These are phyloP conservation scores for Melampsora occidentalis DNA, from an alignment of 1,284 basidiomycete species.

Conservation along the genomic window DNA sequence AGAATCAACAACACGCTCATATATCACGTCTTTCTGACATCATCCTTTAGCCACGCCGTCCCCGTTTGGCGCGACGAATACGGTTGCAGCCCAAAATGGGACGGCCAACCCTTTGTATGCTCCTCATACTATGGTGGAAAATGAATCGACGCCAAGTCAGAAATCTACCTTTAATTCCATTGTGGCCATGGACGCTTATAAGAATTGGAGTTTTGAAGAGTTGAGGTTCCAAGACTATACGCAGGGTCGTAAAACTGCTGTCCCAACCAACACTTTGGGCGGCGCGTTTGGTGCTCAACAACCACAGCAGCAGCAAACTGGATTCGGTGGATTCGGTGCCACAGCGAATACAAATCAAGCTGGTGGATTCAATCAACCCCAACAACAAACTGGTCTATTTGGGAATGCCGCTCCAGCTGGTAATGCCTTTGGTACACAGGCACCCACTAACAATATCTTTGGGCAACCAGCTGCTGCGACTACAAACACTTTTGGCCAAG, in stretches of 20 bases:
- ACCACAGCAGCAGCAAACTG: conserved; percentile 25
- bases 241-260: conserved; percentile 39
- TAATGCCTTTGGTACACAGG: conserved; percentile 38
- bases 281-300: conserved; percentile 30
- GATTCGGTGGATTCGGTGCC: conserved; percentile 33
- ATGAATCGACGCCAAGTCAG: conserved; percentile 38
- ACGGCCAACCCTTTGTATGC: conserved; percentile 39
- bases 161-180: conserved; percentile 43
- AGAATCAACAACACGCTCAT: background rate
- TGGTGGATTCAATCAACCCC: conserved; percentile 38
- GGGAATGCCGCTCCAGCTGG: background rate
- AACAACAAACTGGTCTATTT: conserved; percentile 18
- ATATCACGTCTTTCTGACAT: conserved; percentile 7
- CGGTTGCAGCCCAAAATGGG: conserved; percentile 15
- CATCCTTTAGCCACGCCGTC: conserved; percentile 8
- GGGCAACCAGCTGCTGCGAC: conserved; percentile 28
- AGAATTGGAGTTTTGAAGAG: conserved; percentile 42
- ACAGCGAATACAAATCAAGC: conserved; percentile 15
- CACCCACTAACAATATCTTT: conserved; percentile 32
- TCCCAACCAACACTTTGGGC: conserved; percentile 22
- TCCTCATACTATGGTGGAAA: conserved; percentile 36
- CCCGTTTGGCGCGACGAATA: conserved; percentile 29
- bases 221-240: conserved; percentile 41
- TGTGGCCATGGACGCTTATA: conserved; percentile 42
- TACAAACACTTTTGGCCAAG: conserved; percentile 33